Evolutionary conservation across 768 basidiomycete genomes (phyloP), one percentile per base, ranked within the genome.

Genomic region (Tulasnella sp.): DNA sequence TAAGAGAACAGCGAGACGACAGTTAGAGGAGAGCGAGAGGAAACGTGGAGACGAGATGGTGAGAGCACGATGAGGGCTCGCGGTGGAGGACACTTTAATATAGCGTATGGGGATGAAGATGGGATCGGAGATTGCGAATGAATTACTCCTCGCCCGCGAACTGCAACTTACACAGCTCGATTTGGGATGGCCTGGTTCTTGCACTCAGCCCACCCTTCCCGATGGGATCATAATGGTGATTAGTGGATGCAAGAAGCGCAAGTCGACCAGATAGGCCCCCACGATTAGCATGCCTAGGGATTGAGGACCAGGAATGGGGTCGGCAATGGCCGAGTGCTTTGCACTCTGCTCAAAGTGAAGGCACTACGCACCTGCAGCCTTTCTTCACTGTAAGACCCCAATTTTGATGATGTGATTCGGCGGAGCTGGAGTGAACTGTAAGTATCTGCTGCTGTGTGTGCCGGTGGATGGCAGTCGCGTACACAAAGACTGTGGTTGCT

Each of bases 111-210:
- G 39, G 42, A 19, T 17, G 15, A 45, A 19, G 42, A 25, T 58
- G 54, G 54, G 54, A 58, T 58, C 54, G 54, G 54, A 58, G 54
- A 58, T 58, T 58, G 54, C 54, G 54, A 58, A 58, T 58, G 54
- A 58, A 58, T 58, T 58, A 14, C 54, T 29, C n/a, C 54, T 58
- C n/a, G 54, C 54, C 54, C 54, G 54, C 54, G 54, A 58, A 58
- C 22, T 29, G 54, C 54, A 9, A 25, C 1, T 58, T 58, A 29
- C 54, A 58, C 54, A 58, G 54, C 54, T 22, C 1, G 25, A 58
- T 58, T n/a, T 58, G 54, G 54, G 54, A 58, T 58, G 54, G 54
- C n/a, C 54, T n/a, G 54, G 1, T 9, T 22, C 29, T 58, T 19
- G 54, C 54, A 58, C 54, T n/a, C 5, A 58, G 12, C 54, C 22